A percentile compares a stretch with the other conserved stretches of the same genome.
Evolutionary conservation across 768 basidiomycete genomes (phyloP).

Genomic region (Fomitopsis pulvina): DNA sequence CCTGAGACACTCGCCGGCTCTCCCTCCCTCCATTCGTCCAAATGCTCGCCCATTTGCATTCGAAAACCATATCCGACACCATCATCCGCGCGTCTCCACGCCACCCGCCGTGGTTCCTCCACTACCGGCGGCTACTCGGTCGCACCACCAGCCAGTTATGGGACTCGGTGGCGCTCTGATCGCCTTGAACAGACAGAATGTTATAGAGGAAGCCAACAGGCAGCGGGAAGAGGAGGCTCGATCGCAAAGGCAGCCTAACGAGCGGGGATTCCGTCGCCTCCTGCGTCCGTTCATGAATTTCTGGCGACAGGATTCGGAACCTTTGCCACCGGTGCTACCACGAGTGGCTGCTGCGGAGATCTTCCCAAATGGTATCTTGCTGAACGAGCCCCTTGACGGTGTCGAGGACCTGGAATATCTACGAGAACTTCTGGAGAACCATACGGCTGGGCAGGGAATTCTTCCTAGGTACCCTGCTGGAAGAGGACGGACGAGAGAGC

Average conservation of each 20-base stretch:
- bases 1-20: conserved; percentile 17
- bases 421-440: background rate
- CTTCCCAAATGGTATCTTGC: background rate
- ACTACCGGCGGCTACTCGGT: conserved; percentile 34
- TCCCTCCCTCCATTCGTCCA: conserved; percentile 39
- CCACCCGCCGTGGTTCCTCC: conserved; percentile 21
- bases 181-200: conserved; percentile 30
- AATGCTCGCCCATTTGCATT: conserved; percentile 46
- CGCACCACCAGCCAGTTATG: conserved; percentile 53
- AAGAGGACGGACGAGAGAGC: conserved; percentile 2
- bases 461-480: background rate
- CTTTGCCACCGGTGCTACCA: background rate
- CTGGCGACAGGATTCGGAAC: background rate
- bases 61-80: conserved; percentile 29
- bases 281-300: background rate
- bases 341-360: background rate
- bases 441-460: no score
- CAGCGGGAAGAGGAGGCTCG: conserved; percentile 6
- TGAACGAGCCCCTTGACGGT: background rate
- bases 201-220: conserved; percentile 8
- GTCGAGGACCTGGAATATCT: background rate
- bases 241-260: background rate
- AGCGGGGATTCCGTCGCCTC: background rate
- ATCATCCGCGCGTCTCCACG: conserved; percentile 17
- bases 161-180: conserved; percentile 62